These are phyloP conservation scores for Pogostemon cablin DNA, from an alignment of 257 asterid species.

Conservation along the genomic window DNA sequence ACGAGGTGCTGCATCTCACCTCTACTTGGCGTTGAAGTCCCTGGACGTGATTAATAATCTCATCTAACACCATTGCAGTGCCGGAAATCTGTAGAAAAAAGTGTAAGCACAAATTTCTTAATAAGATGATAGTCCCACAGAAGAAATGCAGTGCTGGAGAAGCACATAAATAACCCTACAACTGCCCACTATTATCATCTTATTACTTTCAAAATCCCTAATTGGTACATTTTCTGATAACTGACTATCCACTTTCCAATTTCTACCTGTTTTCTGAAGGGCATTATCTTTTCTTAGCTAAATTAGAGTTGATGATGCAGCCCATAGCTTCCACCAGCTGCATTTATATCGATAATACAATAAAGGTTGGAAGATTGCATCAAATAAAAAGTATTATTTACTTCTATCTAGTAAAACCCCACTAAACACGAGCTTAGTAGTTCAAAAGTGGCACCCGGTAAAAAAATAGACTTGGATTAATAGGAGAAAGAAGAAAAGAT, in stretches of 20 bases:
- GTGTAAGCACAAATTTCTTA: slow-evolving; percentile 11
- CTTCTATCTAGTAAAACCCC: slow-evolving; percentile 3
- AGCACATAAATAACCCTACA: background rate
- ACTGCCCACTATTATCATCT: slow-evolving; percentile 12
- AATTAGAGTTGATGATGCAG: background rate
- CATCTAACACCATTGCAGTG: slow-evolving; percentile 97
- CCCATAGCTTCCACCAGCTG: background rate
- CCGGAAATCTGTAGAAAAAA: slow-evolving; percentile 76
- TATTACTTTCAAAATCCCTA: slow-evolving; percentile 7
- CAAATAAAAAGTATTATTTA: background rate
- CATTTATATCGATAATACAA: slow-evolving; percentile 11
- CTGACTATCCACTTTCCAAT: background rate
- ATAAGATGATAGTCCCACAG: background rate
- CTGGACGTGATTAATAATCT: slow-evolving; percentile 95
- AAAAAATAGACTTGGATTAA: background rate
- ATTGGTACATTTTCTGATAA: background rate
- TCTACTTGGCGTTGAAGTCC: slow-evolving; percentile 95
- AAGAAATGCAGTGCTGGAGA: background rate
- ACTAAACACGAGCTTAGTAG: background rate
- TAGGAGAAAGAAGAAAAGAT: background rate
- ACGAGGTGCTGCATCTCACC: slow-evolving; percentile 49
- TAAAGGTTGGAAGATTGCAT: slow-evolving; percentile 3
- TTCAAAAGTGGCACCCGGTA: slow-evolving; percentile 13
- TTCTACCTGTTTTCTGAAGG: background rate
- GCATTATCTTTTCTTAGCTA: slow-evolving; percentile 9